Evolutionary conservation across 768 basidiomycete species (phyloP), one percentile per base, ranked within the genome.

Genomic region (Boletus rex-veris): DNA sequence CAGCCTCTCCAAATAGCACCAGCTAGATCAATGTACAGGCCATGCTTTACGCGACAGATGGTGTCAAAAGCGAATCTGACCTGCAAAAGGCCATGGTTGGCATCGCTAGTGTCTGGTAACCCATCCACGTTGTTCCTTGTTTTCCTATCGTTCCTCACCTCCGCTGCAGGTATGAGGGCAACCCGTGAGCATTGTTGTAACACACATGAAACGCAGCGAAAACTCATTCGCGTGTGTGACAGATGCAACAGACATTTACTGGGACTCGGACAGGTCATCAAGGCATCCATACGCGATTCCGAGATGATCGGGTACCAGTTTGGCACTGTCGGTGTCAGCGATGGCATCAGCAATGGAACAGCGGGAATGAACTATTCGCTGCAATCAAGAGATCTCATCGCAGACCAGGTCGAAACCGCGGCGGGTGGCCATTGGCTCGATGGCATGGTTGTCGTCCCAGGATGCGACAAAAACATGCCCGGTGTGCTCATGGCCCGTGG

Each of bases 381-480:
- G 5, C 97, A 95, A 73, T 96, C 93, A 24, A 84, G 97, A 59
- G 97, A 99, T 75, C 80, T 98, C 44, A 99, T 99, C 63, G 97
- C 97, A 55, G 97, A 98, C 73, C 85, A 88, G 67, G 95, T 99
- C 18, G 96, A 98, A 75, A 91, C 91, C 11, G 94, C 92, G 16
- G 95, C 88, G 28, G 96, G 90, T 14, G 97, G 96, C 6, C 97
- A 99, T 69, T 97, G 95, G 84, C 82, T 99, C 14, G 97, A 98
- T 64, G 97, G 93, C 38, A 91, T 97, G 89, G 92, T 98, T 37
- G 93, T 92, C 54, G 79, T 99, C 49, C 97, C 97, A 19, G 97
- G 95, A 38, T 98, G 93, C 68, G 96, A 99, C 77, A 99, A 99
- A 76, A 99, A 99, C 75, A 98, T 99, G 96, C 97, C 97, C n/a